Conservation (phyloP, 2,329 filamentous ascomycete genomes). For the Elsinoe fawcettii region DNA sequence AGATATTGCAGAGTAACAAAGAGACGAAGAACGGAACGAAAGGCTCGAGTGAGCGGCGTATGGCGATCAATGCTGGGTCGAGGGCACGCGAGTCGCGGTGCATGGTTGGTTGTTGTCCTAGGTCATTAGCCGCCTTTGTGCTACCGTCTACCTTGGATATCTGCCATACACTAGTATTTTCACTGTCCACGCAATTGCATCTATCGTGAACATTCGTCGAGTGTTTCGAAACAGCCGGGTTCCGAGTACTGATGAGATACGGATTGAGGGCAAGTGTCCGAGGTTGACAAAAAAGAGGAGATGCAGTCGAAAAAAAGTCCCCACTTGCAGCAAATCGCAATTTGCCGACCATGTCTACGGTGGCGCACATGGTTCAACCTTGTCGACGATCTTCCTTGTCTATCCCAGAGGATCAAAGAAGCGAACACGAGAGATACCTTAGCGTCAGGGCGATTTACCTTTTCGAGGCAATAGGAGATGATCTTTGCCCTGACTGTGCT, state of each 20-base stretch:
- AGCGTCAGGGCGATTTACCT: not conserved
- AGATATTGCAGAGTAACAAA: not conserved
- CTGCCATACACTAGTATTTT: not conserved
- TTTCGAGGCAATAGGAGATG: not conserved
- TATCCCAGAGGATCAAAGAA: not conserved
- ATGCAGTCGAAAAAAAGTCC: not conserved
- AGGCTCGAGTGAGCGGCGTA: not conserved
- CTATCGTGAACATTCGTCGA: not conserved
- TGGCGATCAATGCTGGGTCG: not conserved
- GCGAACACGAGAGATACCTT: not conserved
- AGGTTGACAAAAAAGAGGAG: not conserved
- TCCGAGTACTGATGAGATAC: not conserved
- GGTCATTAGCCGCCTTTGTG: not conserved
- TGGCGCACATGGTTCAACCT: not conserved
- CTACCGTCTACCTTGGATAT: not conserved
- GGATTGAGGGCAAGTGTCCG: not conserved
- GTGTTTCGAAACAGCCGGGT: not conserved
- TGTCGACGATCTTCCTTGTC: not conserved
- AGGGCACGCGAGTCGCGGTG: slow-evolving; percentile 2
- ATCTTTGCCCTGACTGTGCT: not conserved
- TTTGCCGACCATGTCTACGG: not conserved
- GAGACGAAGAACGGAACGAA: not conserved
- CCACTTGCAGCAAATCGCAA: slow-evolving; percentile 4
- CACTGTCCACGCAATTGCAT: not conserved
- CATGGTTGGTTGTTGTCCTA: not conserved